Conservation (phyloP, 164 flowering plant genomes). For the Sedum album region DNA sequence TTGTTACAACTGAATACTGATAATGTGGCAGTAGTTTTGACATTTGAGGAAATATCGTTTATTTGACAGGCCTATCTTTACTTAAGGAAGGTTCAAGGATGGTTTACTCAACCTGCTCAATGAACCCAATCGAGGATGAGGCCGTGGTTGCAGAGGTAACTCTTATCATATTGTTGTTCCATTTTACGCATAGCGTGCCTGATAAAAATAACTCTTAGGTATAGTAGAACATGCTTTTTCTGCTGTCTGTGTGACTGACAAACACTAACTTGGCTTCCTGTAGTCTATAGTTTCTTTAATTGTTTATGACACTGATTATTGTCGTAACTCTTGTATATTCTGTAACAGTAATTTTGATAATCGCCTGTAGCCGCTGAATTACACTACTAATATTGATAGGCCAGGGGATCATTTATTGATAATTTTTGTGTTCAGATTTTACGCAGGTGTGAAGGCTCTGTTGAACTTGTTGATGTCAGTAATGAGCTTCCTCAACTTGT, state of each 20-base stretch:
- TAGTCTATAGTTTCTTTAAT: neutral
- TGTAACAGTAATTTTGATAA: neutral
- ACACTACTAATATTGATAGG: no score
- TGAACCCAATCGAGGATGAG: conserved; percentile 98
- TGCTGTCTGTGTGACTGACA: neutral
- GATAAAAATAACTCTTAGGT: neutral
- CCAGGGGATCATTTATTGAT: neutral
- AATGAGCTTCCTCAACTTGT: conserved; percentile 73
- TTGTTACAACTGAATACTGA: no score
- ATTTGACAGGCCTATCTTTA: conserved; percentile 58
- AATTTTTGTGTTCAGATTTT: conserved; percentile 41
- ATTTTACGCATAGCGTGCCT: neutral
- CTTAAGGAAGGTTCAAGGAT: conserved; percentile 94
- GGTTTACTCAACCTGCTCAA: conserved; percentile 98
- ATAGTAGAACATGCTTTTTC: neutral
- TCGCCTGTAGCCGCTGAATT: neutral
- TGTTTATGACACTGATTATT: neutral
- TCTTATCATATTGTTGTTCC: neutral
- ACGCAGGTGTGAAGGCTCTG: conserved; percentile 64
- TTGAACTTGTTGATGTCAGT: conserved; percentile 90
- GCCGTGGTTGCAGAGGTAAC: conserved; percentile 98
- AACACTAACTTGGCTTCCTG: neutral
- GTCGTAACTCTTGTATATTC: neutral
- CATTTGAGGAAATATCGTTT: no score
- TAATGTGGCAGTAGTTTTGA: neutral